Base-by-base conservation (phyloP, 2,329 filamentous ascomycete genomes). In the Rutstroemia sp. region DNA sequence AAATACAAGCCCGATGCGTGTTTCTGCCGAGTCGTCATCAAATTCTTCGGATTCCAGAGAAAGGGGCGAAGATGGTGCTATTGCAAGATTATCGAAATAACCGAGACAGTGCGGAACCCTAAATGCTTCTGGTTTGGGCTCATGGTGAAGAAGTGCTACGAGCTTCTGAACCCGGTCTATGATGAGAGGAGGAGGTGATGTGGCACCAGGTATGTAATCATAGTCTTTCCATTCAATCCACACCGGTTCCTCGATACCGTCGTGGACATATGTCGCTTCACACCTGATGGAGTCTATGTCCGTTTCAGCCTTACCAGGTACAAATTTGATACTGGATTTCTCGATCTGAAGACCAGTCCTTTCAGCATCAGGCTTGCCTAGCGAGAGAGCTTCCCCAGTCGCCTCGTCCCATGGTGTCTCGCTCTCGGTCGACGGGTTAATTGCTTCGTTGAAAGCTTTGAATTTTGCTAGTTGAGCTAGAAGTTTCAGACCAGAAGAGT, bases 181-280 rank as follows among this genome's bases (percentile, higher is more conserved):
- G 45, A 76, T 75, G 16, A 75, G 69, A 2, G 67, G 62, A 14
- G 74, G 72, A 5, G 75, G 70, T 3, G 70, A 71, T 6, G 59
- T 54, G 14, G 67, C 62, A n/a, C 66, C 69, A 3, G 70, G 67
- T 7, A 65, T 60, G 0, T 67, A 70, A n/a, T 72, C 69, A 57
- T 77, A 78, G 55, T 77, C 73, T 62, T 77, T 78, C 76, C 76
- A 78, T 60, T 78, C 76, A 7, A 78, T 70, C 76, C 76, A 78
- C 0, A 78, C 73, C 34, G 68, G 71, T 51, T 71, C 73, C 48
- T 56, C 55, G 8, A 58, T 65, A 5, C 69, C 72, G n/a, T 68
- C 62, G 3, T 68, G 60, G 3, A 64, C 68, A 57, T 76, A 69
- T 17, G 66, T 45, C 3, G 73, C 75, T 48, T 76, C 74, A 47